Percentiles rank a stretch among this genome's conserved stretches.
Conservation (phyloP, 352 stramenopile species). For the Paralagenidium karlingii region DNA sequence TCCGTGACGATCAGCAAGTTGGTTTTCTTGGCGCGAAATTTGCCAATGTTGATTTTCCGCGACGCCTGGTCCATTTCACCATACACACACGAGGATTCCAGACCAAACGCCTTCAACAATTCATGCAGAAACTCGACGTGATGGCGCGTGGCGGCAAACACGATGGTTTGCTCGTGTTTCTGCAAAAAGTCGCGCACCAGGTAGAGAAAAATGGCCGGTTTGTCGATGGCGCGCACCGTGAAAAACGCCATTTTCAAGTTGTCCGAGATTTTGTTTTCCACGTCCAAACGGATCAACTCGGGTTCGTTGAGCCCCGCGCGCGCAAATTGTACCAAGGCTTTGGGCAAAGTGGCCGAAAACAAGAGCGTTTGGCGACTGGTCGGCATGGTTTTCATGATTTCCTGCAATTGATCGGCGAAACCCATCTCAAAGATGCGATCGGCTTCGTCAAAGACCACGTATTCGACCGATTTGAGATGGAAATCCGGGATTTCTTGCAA, state of each 20-base stretch:
- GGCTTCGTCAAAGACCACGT: constrained; percentile 97
- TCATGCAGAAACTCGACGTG: constrained; percentile 98
- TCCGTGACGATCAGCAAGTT: constrained; percentile 91
- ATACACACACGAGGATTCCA: constrained; percentile 85
- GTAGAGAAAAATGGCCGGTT: constrained; percentile 93
- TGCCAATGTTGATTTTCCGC: constrained; percentile 83
- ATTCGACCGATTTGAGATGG: constrained; percentile 85
- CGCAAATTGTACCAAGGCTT: constrained; percentile 96
- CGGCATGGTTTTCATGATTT: constrained; percentile 89
- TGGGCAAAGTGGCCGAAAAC: constrained; percentile 96
- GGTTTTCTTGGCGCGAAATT: constrained; percentile 85
- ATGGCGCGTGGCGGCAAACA: constrained; percentile 97
- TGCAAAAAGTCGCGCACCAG: constrained; percentile 92
- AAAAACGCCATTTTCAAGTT: constrained; percentile 98
- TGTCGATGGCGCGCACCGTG: constrained; percentile 90
- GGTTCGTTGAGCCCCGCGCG: constrained; percentile 95
- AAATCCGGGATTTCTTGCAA: constrained; percentile 92
- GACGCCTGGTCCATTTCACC: constrained; percentile 91
- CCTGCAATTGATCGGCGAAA: constrained; percentile 94
- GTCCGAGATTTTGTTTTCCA: constrained; percentile 96
- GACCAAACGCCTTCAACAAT: constrained; percentile 72
- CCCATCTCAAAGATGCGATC: constrained; percentile 99
- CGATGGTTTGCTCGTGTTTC: constrained; percentile 89
- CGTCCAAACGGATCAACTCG: constrained; percentile 95
- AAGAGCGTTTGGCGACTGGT: constrained; percentile 82